These are phyloP conservation scores for Lipomyces sp. DNA, from an alignment of 805 yeast genomes.

Conservation along the genomic window DNA sequence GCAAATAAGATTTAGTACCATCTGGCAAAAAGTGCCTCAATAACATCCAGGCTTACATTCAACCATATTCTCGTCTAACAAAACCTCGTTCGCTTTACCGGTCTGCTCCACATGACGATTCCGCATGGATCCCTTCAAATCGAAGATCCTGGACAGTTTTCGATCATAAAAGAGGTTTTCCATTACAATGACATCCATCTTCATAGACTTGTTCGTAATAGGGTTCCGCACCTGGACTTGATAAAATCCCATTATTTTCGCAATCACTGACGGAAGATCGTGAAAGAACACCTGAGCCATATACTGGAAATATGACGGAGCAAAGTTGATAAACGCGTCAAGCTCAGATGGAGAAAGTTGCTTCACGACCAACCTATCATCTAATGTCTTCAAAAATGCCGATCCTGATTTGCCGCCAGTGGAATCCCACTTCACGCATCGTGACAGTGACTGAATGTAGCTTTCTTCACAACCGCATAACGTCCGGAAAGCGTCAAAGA, in stretches of 20 bases:
- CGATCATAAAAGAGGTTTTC: slow-evolving; percentile 89
- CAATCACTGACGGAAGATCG: slow-evolving; percentile 90
- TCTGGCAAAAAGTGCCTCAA: not conserved
- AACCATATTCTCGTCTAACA: slow-evolving; percentile 96
- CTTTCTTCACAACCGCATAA: slow-evolving; percentile 77
- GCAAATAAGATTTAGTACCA: not conserved
- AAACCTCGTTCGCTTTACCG: slow-evolving; percentile 91
- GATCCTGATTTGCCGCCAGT: slow-evolving; percentile 98
- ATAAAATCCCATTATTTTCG: slow-evolving; percentile 93
- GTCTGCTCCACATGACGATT: slow-evolving; percentile 96
- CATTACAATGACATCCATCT: slow-evolving; percentile 92
- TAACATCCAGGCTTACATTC: slow-evolving; percentile 54
- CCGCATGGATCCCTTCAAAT: slow-evolving; percentile 96
- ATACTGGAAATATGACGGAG: slow-evolving; percentile 95
- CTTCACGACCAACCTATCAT: slow-evolving; percentile 85
- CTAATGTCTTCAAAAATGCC: slow-evolving; percentile 87
- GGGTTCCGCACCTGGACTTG: slow-evolving; percentile 88
- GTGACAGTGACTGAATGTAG: slow-evolving; percentile 84
- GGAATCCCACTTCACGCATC: slow-evolving; percentile 96
- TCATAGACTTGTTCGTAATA: slow-evolving; percentile 71
- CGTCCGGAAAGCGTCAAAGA: slow-evolving; percentile 89
- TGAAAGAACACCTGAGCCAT: slow-evolving; percentile 95
- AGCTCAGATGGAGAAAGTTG: slow-evolving; percentile 86
- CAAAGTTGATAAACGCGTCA: slow-evolving; percentile 92
- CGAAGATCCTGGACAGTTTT: slow-evolving; percentile 84